Evolutionary conservation across 345 rosid genomes (phyloP).

Genomic region (Gossypium stocksii): DNA sequence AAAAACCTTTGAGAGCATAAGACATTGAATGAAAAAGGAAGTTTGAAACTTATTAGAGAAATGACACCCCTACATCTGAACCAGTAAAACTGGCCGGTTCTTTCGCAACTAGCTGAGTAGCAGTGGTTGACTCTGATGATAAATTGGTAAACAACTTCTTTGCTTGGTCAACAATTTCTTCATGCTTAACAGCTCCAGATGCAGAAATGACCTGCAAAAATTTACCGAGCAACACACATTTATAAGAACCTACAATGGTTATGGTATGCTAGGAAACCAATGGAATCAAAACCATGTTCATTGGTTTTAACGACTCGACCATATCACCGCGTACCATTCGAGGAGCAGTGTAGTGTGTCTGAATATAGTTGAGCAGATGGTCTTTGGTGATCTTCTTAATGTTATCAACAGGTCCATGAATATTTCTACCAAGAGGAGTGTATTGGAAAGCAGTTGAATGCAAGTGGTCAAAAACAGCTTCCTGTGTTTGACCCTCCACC

Average conservation of each 20-base stretch:
- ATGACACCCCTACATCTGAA: conserved; percentile 66
- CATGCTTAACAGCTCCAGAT: conserved; percentile 98
- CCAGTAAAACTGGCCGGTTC: conserved; percentile 86
- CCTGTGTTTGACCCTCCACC: conserved; percentile 94
- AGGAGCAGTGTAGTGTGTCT: conserved; percentile 95
- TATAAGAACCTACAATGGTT: too few relatives aligned
- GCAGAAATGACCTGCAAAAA: conserved; percentile 75
- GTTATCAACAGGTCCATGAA: conserved; percentile 88
- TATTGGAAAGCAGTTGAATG: conserved; percentile 96
- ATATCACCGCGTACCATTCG: conserved; percentile 59
- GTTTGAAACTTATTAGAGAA: background rate
- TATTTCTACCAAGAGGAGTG: conserved; percentile 90
- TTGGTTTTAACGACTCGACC: background rate
- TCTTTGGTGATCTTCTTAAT: conserved; percentile 68
- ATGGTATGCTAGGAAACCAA: background rate
- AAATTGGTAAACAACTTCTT: conserved; percentile 74
- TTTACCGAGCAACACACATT: background rate
- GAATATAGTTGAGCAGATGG: conserved; percentile 75
- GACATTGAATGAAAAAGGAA: background rate
- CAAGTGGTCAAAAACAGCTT: conserved; percentile 92
- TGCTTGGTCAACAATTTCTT: conserved; percentile 83
- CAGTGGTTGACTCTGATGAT: conserved; percentile 76
- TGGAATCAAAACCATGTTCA: background rate
- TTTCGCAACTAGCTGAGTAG: conserved; percentile 71
- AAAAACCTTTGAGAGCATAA: background rate